Evolutionary conservation across 2,329 filamentous ascomycete species (phyloP).

Genomic region (Nigrograna mackinnonii): DNA sequence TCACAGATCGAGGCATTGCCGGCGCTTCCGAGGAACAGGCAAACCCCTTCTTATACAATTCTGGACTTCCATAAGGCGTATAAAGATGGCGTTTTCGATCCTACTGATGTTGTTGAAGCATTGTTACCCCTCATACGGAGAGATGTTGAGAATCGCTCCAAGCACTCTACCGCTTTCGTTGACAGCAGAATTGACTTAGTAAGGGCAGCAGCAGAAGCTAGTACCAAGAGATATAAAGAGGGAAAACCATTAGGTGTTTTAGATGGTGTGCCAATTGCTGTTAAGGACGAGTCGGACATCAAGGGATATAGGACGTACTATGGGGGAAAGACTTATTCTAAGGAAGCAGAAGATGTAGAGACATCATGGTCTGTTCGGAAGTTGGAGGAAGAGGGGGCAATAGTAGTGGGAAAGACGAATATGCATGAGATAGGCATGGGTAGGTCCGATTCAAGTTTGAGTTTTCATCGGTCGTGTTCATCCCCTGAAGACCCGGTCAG

Average conservation of each 20-base stretch:
- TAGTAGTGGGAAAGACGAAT: constrained; percentile 74
- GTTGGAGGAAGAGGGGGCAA: constrained; percentile 73
- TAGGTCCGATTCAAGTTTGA: constrained; percentile 39
- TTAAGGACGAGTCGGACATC: constrained; percentile 80
- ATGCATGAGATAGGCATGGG: constrained; percentile 82
- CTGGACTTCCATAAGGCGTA: constrained; percentile 80
- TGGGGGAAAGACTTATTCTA: constrained; percentile 66
- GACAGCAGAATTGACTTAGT: constrained; percentile 66
- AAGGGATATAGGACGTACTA: constrained; percentile 70
- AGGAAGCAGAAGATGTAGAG: constrained; percentile 48
- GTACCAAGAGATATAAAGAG: constrained; percentile 68
- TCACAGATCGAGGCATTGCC: too few species aligned
- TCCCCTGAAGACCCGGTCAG: too few species aligned
- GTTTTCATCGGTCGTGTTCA: too few species aligned
- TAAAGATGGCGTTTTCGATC: constrained; percentile 69
- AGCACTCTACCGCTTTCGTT: constrained; percentile 75
- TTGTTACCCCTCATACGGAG: constrained; percentile 72
- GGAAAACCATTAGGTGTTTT: constrained; percentile 68
- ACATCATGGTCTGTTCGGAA: constrained; percentile 73
- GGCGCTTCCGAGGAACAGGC: too few species aligned
- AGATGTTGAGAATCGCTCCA: constrained; percentile 56
- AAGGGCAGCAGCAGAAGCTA: constrained; percentile 69
- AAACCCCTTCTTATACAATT: constrained; percentile 57
- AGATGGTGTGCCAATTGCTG: constrained; percentile 79
- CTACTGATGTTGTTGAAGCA: constrained; percentile 70